Percentiles rank a stretch among this genome's conserved stretches.
Evolutionary conservation across 1,284 basidiomycete genomes (phyloP).

Genomic region (Microstroma glucosiphilum): DNA sequence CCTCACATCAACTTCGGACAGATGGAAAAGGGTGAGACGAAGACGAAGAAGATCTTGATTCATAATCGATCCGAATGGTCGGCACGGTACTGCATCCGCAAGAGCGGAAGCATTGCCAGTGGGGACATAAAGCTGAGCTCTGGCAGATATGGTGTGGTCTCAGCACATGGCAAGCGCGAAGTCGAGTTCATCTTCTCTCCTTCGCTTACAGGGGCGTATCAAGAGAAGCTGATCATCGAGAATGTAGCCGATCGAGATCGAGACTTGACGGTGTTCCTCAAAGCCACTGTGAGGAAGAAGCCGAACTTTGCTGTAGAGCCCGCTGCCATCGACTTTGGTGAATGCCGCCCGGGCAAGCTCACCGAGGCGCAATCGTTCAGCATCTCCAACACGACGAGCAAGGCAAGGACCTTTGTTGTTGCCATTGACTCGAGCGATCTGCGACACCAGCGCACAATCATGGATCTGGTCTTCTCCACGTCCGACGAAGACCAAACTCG

Average conservation of each 20-base stretch:
- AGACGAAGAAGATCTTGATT: constrained; percentile 55
- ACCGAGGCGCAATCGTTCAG: constrained; percentile 49
- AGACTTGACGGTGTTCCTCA: constrained; percentile 54
- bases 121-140: constrained; percentile 55
- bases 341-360: constrained; percentile 31
- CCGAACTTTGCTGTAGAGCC: constrained; percentile 54
- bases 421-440: constrained; percentile 37
- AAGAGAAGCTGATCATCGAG: constrained; percentile 55
- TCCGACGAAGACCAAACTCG: constrained; percentile 33
- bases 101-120: constrained; percentile 56
- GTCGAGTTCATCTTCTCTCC: constrained; percentile 53
- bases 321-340: constrained; percentile 49
- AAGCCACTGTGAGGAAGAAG: constrained; percentile 54
- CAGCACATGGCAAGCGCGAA: constrained; percentile 55
- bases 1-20: constrained; percentile 57
- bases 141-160: constrained; percentile 55
- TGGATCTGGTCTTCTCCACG: constrained; percentile 21
- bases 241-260: constrained; percentile 55
- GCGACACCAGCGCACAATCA: constrained; percentile 18
- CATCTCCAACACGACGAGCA: constrained; percentile 53
- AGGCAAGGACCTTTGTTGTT: constrained; percentile 54
- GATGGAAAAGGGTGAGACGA: constrained; percentile 55
- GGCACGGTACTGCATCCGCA: constrained; percentile 54
- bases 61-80: constrained; percentile 54
- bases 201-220: constrained; percentile 53